Percentiles rank a stretch among this genome's conserved stretches.
These are phyloP conservation scores for Monosporascus sp. DNA, from an alignment of 2,329 filamentous ascomycete genomes.

Conservation along the genomic window DNA sequence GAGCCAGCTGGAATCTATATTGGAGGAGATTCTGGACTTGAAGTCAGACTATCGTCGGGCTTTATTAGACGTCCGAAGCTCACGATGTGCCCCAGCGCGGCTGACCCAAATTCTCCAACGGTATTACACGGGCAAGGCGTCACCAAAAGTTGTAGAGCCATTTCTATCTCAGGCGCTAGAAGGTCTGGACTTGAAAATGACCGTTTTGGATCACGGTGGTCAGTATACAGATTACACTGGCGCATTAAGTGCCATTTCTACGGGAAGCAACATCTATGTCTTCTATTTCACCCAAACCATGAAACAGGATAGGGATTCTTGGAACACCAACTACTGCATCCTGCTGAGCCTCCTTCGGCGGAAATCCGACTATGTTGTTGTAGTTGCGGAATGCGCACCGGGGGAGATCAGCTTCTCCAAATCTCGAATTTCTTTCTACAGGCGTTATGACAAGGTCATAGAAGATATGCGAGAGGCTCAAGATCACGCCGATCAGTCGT, in stretches of 20 bases:
- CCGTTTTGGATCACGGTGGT: background rate
- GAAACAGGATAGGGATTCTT: background rate
- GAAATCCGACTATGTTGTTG: constrained; percentile 6
- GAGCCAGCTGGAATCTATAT: background rate
- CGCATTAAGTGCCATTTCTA: constrained; percentile 1
- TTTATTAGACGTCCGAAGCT: background rate
- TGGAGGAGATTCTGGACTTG: background rate
- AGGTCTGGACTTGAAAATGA: background rate
- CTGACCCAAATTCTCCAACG: background rate
- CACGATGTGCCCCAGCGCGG: background rate
- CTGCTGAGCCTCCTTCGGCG: constrained; percentile 2
- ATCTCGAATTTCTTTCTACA: constrained; percentile 2
- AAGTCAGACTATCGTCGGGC: background rate
- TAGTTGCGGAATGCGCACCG: background rate
- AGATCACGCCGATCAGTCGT: constrained; percentile 4
- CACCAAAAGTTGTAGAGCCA: background rate
- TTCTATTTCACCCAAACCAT: constrained; percentile 3
- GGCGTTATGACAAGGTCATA: background rate
- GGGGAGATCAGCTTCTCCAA: background rate
- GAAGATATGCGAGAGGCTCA: constrained; percentile 1
- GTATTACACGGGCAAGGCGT: background rate
- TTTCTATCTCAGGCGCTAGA: background rate
- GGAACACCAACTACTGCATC: constrained; percentile 1
- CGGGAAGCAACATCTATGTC: constrained; percentile 5
- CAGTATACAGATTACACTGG: background rate